Base-by-base conservation (phyloP, 2,329 filamentous ascomycete genomes). In the Stagonosporopsis cucurbitacearum region DNA sequence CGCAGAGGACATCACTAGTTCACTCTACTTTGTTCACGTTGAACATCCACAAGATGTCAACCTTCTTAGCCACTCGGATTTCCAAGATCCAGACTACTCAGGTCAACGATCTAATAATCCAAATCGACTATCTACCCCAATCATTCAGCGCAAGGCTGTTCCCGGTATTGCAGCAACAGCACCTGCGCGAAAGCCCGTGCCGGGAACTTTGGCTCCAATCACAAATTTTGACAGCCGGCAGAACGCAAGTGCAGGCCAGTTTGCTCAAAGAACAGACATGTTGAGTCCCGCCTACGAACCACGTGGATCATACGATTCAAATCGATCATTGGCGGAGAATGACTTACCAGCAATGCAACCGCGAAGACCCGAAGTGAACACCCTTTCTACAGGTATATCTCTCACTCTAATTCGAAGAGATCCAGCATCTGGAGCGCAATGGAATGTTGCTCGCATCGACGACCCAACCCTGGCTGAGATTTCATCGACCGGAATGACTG, bases 11-110 rank as follows among this genome's bases (percentile, higher is more conserved):
- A 88, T 99, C 44, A 86, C 89, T 52, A 91, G 87, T 67, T 96
- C 89, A 13, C 82, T 99, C 5, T 99, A 98, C 77, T 98, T 95
- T 72, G 80, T 97, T 49, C 94, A 98, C 76, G 84, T 96, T 35
- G 84, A 91, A 56, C 81, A 83, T 1, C 84, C 85, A 3, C 81
- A 90, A 53, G 73, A 77, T 57, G 75, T 74, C 26, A 71, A 78
- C 28, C 73, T 79, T 6, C 39, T 74, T 26, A 57, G 44, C 8
- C 56, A 62, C 33, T 45, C 64, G 7, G 51, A 56, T 4, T 58
- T 56, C 25, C 58, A 55, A n/a, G 50, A 64, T n/a, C 36, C 56
- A 13, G 48, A 60, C n/a, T 55, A 62, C 44, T 11, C 35, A 13
- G 52, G 65, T n/a, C 50, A 57, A 36, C 46, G 28, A 30, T 11